Evolutionary conservation across 257 asterid species (phyloP).

Genomic region (Pogostemon cablin): DNA sequence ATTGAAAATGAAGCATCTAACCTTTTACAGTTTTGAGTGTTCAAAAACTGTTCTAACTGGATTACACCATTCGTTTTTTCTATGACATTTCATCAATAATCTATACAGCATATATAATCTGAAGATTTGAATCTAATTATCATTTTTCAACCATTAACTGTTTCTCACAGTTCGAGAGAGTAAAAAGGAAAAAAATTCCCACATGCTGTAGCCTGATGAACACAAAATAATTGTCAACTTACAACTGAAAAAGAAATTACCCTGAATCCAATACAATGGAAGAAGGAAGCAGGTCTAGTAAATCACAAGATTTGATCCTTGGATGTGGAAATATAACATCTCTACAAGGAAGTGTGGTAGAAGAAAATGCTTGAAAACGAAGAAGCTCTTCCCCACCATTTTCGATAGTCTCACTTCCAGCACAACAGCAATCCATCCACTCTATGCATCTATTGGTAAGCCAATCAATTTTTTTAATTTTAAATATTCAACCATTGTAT

Average conservation of each 20-base stretch:
- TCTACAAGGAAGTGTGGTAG: slow-evolving; percentile 60
- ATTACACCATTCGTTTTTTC: too few relatives aligned
- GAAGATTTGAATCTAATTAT: not conserved
- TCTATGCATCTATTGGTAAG: slow-evolving; percentile 59
- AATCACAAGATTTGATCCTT: slow-evolving; percentile 58
- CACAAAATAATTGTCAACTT: not conserved
- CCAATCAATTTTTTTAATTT: not conserved
- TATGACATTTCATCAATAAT: too few relatives aligned
- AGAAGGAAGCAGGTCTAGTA: slow-evolving; percentile 61
- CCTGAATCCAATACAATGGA: slow-evolving; percentile 62
- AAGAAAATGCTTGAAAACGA: slow-evolving; percentile 38
- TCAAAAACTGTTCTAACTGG: too few relatives aligned
- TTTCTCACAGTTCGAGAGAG: not conserved
- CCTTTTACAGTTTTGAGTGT: too few relatives aligned
- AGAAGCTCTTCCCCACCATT: slow-evolving; percentile 45
- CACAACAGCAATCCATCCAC: slow-evolving; percentile 85
- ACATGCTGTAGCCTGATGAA: not conserved
- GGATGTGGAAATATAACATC: slow-evolving; percentile 66
- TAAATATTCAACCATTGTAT: not conserved
- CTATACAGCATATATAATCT: too few relatives aligned
- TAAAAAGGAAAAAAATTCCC: not conserved
- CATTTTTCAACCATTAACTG: not conserved
- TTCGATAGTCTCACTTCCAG: slow-evolving; percentile 50
- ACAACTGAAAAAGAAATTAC: slow-evolving; percentile 32
- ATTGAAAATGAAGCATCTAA: too few relatives aligned